A percentile compares a stretch with the other conserved stretches of the same genome.
These are phyloP conservation scores for Iris macrosiphon DNA, from an alignment of 106 monocot genomes.

Conservation along the genomic window DNA sequence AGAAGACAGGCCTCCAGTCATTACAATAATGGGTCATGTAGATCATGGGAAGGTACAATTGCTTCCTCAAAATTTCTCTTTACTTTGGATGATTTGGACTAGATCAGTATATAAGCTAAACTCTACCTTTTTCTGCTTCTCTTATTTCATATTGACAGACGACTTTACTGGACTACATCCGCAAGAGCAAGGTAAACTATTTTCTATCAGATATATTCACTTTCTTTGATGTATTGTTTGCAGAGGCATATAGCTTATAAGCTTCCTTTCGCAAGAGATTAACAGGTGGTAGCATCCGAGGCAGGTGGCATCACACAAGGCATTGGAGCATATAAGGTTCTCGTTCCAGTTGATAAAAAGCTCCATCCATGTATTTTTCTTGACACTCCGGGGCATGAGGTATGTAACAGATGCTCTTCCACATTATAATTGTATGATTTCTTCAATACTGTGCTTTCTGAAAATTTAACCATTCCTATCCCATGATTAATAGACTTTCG, in stretches of 20 bases:
- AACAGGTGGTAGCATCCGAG: conserved; percentile 91
- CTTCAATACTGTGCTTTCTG: not conserved
- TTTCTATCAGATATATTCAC: not conserved
- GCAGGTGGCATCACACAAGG: conserved; percentile 98
- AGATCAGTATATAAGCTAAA: not conserved
- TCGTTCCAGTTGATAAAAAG: conserved; percentile 69
- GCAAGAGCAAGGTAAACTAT: conserved; percentile 84
- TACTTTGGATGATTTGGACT: not conserved
- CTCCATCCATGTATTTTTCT: conserved; percentile 75
- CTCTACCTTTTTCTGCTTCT: not conserved
- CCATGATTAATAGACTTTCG: too few species aligned
- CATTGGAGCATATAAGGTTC: conserved; percentile 93
- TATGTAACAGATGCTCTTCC: conserved; percentile 8
- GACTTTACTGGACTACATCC: conserved; percentile 90
- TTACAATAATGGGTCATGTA: conserved; percentile 99
- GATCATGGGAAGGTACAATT: conserved; percentile 94
- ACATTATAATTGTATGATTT: not conserved
- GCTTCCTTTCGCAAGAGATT: too few species aligned
- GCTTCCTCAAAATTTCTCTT: not conserved
- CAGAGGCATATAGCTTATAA: too few species aligned
- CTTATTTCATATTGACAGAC: conserved; percentile 50
- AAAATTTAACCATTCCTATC: not conserved
- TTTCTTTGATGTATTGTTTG: conserved; percentile 2
- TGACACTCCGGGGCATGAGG: conserved; percentile 99
- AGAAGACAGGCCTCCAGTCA: conserved; percentile 77